Evolutionary conservation across 805 yeast genomes (phyloP).

Genomic region (Cyberlindnera petersonii): DNA sequence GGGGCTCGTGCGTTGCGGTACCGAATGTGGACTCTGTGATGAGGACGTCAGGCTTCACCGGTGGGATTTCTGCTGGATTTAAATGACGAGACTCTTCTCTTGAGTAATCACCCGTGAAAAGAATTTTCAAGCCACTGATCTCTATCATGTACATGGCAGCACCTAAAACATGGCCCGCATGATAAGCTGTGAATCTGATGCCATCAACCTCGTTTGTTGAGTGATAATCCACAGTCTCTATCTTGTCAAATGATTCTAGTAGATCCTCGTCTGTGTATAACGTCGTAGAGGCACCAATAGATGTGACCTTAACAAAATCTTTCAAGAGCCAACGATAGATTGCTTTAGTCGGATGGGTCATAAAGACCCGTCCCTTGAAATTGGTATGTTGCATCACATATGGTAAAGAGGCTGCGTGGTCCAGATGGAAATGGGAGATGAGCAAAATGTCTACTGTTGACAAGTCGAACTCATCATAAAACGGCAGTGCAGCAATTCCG

Average conservation of each 20-base stretch:
- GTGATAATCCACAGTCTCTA: conserved; percentile 93
- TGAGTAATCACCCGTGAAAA: conserved; percentile 96
- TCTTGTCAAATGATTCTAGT: conserved; percentile 78
- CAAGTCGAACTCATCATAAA: conserved; percentile 91
- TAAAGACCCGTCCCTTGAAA: conserved; percentile 92
- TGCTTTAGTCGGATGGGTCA: conserved; percentile 99
- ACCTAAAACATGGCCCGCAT: conserved; percentile 99
- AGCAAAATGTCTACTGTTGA: conserved; percentile 80
- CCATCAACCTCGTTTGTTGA: conserved; percentile 95
- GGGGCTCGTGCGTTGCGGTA: conserved; percentile 93
- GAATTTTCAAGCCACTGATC: conserved; percentile 81
- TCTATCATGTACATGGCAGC: conserved; percentile 98
- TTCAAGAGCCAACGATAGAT: conserved; percentile 92
- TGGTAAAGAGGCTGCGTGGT: conserved; percentile 97
- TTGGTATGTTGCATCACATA: conserved; percentile 96
- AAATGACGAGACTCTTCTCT: conserved; percentile 94
- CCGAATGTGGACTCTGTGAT: conserved; percentile 97
- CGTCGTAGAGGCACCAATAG: conserved; percentile 41
- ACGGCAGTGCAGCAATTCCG: conserved; percentile 89
- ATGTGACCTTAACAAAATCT: conserved; percentile 90
- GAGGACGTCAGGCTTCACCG: conserved; percentile 77
- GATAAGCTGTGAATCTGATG: conserved; percentile 92
- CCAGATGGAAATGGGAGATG: conserved; percentile 94
- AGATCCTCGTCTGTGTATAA: conserved; percentile 90
- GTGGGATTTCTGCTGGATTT: conserved; percentile 93